A percentile compares a stretch with the other conserved stretches of the same genome.
phyloP scores from a whole-genome alignment of 345 rosid genomes.

The Balakata baccata region DNA sequence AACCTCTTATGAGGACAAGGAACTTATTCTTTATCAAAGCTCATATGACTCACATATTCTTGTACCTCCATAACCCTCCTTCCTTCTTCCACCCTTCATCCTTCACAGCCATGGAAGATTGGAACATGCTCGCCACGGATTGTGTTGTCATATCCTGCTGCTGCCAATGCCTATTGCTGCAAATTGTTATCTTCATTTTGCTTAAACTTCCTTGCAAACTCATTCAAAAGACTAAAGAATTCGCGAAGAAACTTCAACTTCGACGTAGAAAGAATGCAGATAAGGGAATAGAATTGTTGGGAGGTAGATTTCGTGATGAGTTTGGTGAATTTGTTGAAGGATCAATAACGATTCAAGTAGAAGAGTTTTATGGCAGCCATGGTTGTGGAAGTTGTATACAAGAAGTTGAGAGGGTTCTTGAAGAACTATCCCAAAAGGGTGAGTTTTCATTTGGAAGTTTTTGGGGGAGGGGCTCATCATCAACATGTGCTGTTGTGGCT shows the following conservation, averaged over 20 bases:
- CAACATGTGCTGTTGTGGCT: constrained; percentile 19
- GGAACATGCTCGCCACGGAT: constrained; percentile 62
- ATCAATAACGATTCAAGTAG: constrained; percentile 24
- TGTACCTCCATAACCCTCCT: constrained; percentile 14
- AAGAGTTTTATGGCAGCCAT: constrained; percentile 12
- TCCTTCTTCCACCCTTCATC: constrained; percentile 12
- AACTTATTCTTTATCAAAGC: constrained; percentile 37
- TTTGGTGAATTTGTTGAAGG: constrained; percentile 23
- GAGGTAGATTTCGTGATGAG: constrained; percentile 4
- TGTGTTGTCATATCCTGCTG: constrained; percentile 73
- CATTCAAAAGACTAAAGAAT: constrained; percentile 46
- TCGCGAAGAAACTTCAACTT: constrained; percentile 42
- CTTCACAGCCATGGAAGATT: constrained; percentile 55
- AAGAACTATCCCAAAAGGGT: constrained; percentile 52
- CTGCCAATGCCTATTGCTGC: constrained; percentile 75
- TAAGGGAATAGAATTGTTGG: constrained; percentile 2
- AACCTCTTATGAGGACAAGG: constrained; percentile 47
- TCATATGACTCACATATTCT: constrained; percentile 9
- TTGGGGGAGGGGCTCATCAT: constrained; percentile 52
- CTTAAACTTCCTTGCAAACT: constrained; percentile 56
- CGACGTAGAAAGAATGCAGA: constrained; percentile 22
- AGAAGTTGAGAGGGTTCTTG: constrained; percentile 57
- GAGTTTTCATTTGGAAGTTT: constrained; percentile 90
- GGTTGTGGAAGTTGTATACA: constrained; percentile 40
- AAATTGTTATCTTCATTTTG: constrained; percentile 51